Evolutionary conservation across 2,329 filamentous ascomycete genomes (phyloP).

Genomic region (Phyllosticta citribraziliensis): DNA sequence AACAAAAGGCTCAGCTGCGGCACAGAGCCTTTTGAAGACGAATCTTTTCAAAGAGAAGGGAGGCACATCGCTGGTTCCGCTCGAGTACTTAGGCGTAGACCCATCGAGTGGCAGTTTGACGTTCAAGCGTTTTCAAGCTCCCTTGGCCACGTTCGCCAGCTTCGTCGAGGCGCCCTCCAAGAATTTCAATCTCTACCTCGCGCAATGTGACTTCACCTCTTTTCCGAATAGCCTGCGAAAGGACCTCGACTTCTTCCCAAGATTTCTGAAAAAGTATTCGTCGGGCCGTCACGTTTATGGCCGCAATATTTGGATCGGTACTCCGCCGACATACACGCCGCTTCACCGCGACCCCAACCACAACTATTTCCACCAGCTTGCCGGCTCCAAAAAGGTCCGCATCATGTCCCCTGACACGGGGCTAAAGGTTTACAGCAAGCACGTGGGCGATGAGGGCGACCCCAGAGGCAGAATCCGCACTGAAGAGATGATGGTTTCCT

Average conservation of each 20-base stretch:
- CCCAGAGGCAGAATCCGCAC: slow-evolving; percentile 51
- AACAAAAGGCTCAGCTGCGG: slow-evolving; percentile 5
- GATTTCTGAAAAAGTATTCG: slow-evolving; percentile 52
- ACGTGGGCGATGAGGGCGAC: slow-evolving; percentile 31
- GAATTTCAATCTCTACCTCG: slow-evolving; percentile 60
- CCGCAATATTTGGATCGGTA: slow-evolving; percentile 80
- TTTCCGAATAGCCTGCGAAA: slow-evolving; percentile 59
- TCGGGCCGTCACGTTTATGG: slow-evolving; percentile 80
- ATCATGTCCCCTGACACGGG: slow-evolving; percentile 58
- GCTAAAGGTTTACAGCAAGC: slow-evolving; percentile 43
- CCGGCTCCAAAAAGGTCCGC: slow-evolving; percentile 62
- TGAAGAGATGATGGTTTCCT: slow-evolving; percentile 83
- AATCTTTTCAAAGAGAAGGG: background rate
- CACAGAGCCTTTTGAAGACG: slow-evolving; percentile 39
- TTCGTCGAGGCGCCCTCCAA: slow-evolving; percentile 32
- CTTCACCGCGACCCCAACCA: slow-evolving; percentile 90
- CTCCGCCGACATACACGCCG: slow-evolving; percentile 79
- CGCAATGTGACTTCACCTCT: slow-evolving; percentile 63
- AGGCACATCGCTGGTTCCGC: background rate
- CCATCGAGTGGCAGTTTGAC: slow-evolving; percentile 17
- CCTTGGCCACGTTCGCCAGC: slow-evolving; percentile 55
- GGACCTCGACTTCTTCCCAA: slow-evolving; percentile 37
- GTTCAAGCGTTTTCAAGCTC: slow-evolving; percentile 51
- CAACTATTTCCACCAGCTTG: slow-evolving; percentile 81
- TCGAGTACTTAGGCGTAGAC: slow-evolving; percentile 44